Conservation (phyloP, 208 protist species). For the Porcisia hertigi region DNA sequence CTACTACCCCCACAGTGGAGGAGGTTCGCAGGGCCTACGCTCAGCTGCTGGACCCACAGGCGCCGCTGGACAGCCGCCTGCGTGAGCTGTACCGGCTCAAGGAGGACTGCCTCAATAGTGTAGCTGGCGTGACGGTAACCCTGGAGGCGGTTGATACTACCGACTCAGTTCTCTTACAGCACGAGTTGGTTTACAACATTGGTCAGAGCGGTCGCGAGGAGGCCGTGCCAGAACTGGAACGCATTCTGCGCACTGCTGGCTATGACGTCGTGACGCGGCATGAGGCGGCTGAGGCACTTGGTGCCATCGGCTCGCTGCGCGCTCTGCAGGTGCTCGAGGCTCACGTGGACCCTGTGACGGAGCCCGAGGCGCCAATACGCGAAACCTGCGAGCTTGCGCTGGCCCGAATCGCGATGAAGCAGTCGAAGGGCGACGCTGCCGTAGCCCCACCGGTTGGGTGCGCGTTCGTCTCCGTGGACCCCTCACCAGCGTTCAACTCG, state of each 20-base stretch:
- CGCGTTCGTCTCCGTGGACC: slow-evolving; percentile 91
- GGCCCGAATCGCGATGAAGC: slow-evolving; percentile 64
- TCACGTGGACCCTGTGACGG: slow-evolving; percentile 44
- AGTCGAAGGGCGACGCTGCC: slow-evolving; percentile 56
- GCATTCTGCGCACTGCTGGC: slow-evolving; percentile 65
- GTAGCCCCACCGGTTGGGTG: slow-evolving; percentile 51
- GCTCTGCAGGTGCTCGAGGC: slow-evolving; percentile 58
- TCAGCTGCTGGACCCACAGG: slow-evolving; percentile 69
- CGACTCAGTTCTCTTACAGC: slow-evolving; percentile 95
- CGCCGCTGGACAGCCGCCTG: slow-evolving; percentile 82
- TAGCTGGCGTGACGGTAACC: slow-evolving; percentile 53
- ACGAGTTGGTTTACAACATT: slow-evolving; percentile 97
- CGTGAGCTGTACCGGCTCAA: slow-evolving; percentile 90
- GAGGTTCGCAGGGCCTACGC: slow-evolving; percentile 62
- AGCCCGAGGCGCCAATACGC: slow-evolving; percentile 72
- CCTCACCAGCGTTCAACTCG: slow-evolving; percentile 82
- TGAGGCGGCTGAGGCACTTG: slow-evolving; percentile 96
- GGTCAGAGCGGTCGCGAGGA: slow-evolving; percentile 93
- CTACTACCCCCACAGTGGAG: slow-evolving; percentile 32
- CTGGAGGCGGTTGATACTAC: slow-evolving; percentile 79
- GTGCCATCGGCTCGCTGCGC: slow-evolving; percentile 66
- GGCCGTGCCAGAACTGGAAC: slow-evolving; percentile 80
- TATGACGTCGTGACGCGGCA: slow-evolving; percentile 96
- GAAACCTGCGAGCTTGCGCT: slow-evolving; percentile 96
- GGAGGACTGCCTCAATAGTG: slow-evolving; percentile 65